Percentiles rank a stretch among this genome's conserved stretches.
phyloP scores from a whole-genome alignment of 768 basidiomycete genomes.

The Phylloporus rhodoxanthus region DNA sequence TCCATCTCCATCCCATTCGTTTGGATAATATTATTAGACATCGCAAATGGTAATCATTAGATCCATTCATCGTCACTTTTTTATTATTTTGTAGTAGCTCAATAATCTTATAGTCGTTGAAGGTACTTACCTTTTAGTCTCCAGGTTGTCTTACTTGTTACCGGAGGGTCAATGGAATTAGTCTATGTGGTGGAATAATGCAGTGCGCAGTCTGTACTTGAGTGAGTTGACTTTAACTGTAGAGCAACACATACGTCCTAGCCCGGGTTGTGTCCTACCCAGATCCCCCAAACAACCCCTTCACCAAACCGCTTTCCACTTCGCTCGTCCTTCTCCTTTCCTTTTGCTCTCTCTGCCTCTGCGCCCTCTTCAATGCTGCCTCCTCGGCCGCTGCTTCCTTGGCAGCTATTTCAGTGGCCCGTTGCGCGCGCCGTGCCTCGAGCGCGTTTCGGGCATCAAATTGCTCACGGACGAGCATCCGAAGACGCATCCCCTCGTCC shows the following conservation, averaged over 20 bases:
- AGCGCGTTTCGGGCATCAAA: constrained; percentile 18
- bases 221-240: background rate
- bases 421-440: constrained; percentile 15
- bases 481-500: constrained; percentile 41
- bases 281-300: constrained; percentile 16
- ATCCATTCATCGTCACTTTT: background rate
- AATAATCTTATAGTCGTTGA: background rate
- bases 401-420: constrained; percentile 17
- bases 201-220: background rate
- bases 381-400: constrained; percentile 10
- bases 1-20: constrained; percentile 1
- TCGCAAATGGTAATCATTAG: background rate
- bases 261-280: background rate
- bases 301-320: constrained; percentile 10
- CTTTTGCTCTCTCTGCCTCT: constrained; percentile 7
- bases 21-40: constrained; percentile 1
- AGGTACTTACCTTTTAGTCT: constrained; percentile 1
- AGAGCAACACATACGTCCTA: background rate
- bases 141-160: background rate
- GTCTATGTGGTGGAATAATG: constrained; percentile 2
- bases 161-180: background rate
- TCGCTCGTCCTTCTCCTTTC: background rate
- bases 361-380: constrained; percentile 4
- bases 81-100: background rate
- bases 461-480: constrained; percentile 35